Evolutionary conservation across 768 basidiomycete genomes (phyloP), one percentile per base, ranked within the genome.

Genomic region (Boletus rufocinnamomeus): DNA sequence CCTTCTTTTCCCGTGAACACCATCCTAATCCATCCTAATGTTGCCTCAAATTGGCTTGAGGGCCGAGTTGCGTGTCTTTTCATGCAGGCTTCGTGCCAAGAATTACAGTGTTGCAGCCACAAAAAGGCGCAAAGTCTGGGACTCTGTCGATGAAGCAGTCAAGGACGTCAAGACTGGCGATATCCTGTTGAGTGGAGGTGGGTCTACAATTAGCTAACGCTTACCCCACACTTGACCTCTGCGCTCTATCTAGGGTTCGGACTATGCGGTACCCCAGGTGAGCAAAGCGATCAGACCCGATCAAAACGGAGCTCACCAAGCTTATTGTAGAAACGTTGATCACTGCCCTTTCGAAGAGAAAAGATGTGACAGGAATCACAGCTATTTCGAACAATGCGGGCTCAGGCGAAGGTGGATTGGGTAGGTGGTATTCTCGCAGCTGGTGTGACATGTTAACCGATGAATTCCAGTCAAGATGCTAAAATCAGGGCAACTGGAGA

Each of bases 361-460:
- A 82, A 55, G 86, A 89, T 44, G 84, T 94, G 11, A 80, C 68
- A 37, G 76, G 86, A 62, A 73, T 95, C 46, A 93, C 88, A 28
- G 91, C 85, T 46, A 84, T 94, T 27, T 93, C 90, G 4, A 95
- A 95, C 68, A 95, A 95, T 73, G 87, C 88, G 43, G 93, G 90
- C 1, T 79, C 81, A 28, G 82, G 81, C 32, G 79, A 86, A 57
- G 81, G 80, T 35, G 91, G 91, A 32, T 80, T 92, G 55, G 88
- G 89, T 88, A 57, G 49, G 57, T 64, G 27, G 10, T 7, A 32
- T 28, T 37, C 17, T 32, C 19, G n/a, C 13, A 14, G 2, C 8
- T 35, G 35, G 13, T 43, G 25, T 21, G 41, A 57, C 30, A 10
- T n/a, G 17, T 48, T 23, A 3, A 28, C 11, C 9, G 40, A 59